Conservation (phyloP, 2,329 filamentous ascomycete species). For the Botrytis hyacinthi region DNA sequence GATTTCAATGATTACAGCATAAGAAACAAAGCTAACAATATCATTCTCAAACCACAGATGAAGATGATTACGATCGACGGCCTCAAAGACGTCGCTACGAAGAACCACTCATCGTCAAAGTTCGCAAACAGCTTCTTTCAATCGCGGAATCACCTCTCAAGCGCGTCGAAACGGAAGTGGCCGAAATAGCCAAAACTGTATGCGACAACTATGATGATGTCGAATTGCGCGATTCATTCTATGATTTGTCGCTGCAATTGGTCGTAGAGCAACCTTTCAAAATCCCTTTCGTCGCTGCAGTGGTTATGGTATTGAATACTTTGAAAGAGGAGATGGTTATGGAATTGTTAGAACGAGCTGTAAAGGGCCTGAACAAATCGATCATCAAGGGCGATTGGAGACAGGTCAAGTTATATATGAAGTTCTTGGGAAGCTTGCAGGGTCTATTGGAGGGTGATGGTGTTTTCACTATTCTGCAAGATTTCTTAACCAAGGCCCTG, state of each 20-base stretch:
- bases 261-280: conserved; percentile 92
- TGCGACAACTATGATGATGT: conserved; percentile 84
- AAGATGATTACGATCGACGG: conserved; percentile 74
- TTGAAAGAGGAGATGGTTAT: conserved; percentile 71
- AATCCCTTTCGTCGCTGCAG: conserved; percentile 88
- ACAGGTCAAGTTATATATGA: conserved; percentile 83
- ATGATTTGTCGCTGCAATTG: conserved; percentile 72
- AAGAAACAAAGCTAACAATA: conserved; percentile 32
- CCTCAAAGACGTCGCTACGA: conserved; percentile 72
- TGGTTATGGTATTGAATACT: conserved; percentile 76
- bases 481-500: conserved; percentile 87
- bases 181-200: conserved; percentile 70
- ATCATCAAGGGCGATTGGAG: conserved; percentile 79
- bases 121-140: conserved; percentile 75
- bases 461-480: conserved; percentile 78
- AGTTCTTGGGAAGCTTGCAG: conserved; percentile 86
- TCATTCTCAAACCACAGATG: conserved; percentile 49
- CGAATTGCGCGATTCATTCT: conserved; percentile 70
- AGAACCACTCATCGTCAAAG: conserved; percentile 65
- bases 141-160: conserved; percentile 81
- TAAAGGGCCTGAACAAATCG: conserved; percentile 61
- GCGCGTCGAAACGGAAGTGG: conserved; percentile 75
- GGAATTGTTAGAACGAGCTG: conserved; percentile 65
- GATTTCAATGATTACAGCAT: not conserved
- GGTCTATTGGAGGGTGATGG: conserved; percentile 78